Conservation (phyloP, 345 rosid species). For the Dovyalis caffra region DNA sequence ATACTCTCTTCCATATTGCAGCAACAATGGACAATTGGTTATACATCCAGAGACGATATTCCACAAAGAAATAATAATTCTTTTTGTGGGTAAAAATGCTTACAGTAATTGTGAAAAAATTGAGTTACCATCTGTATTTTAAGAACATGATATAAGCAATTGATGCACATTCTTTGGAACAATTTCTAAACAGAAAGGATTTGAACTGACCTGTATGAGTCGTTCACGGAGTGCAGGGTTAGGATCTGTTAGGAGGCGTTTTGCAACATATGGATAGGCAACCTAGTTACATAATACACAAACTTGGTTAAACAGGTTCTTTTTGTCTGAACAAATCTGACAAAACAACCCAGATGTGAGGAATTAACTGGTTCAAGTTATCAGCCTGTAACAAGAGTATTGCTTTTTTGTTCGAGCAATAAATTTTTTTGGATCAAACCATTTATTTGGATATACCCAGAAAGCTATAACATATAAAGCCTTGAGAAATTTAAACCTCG, state of each 20-base stretch:
- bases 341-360: too few species aligned
- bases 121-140: not conserved
- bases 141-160: not conserved
- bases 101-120: not conserved
- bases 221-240: constrained; percentile 97
- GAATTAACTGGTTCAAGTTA: too few species aligned
- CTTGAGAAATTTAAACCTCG: not conserved
- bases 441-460: too few species aligned
- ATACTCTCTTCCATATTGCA: not conserved
- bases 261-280: constrained; percentile 96
- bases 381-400: too few species aligned
- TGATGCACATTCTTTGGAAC: not conserved
- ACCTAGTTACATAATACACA: constrained; percentile 44
- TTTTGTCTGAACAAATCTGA: too few species aligned
- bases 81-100: too few species aligned
- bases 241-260: constrained; percentile 95
- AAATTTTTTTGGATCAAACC: too few species aligned
- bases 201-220: constrained; percentile 71
- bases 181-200: not conserved
- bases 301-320: too few species aligned
- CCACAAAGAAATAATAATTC: too few species aligned
- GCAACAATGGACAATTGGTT: not conserved
- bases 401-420: too few species aligned
- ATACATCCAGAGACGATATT: too few species aligned
- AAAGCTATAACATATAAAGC: not conserved